phyloP scores from a whole-genome alignment of 192 early-diverging fungal species.

The Entomortierella parvispora region DNA sequence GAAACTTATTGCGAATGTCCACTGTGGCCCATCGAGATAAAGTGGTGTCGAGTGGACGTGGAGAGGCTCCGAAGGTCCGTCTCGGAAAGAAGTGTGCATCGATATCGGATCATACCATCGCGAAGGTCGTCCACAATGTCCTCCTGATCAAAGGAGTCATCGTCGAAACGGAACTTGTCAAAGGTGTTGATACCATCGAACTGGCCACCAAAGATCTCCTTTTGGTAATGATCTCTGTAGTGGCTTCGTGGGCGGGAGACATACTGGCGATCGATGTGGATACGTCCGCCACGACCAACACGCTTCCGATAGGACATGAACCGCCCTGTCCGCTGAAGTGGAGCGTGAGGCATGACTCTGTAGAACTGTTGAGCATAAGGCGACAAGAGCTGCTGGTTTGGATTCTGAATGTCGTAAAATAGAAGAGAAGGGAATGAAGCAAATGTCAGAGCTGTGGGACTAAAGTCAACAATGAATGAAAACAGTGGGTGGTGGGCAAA shows the following conservation, averaged over 20 bases:
- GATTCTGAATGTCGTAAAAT: constrained; percentile 38
- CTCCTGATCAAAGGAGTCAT: constrained; percentile 55
- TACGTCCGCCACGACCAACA: constrained; percentile 82
- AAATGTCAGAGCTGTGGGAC: neutral
- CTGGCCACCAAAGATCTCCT: constrained; percentile 21
- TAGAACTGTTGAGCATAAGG: constrained; percentile 51
- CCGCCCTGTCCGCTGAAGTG: constrained; percentile 18
- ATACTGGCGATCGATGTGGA: constrained; percentile 74
- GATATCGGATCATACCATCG: constrained; percentile 52
- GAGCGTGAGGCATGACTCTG: constrained; percentile 21
- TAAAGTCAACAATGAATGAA: neutral
- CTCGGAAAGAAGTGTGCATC: constrained; percentile 54
- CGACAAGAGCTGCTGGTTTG: constrained; percentile 59
- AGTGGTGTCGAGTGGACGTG: constrained; percentile 50
- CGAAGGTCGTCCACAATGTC: constrained; percentile 55
- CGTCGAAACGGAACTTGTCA: constrained; percentile 55
- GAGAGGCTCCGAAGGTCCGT: constrained; percentile 59
- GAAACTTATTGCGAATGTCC: constrained; percentile 39
- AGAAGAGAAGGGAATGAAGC: neutral
- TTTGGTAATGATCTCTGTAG: constrained; percentile 27
- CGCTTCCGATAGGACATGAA: constrained; percentile 63
- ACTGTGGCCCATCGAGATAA: constrained; percentile 23
- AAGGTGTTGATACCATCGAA: constrained; percentile 50
- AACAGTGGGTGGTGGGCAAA: neutral
- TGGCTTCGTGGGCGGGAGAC: constrained; percentile 13